Evolutionary conservation across 2,329 filamentous ascomycete genomes (phyloP).

Genomic region (Pseudogymnoascus sp.): DNA sequence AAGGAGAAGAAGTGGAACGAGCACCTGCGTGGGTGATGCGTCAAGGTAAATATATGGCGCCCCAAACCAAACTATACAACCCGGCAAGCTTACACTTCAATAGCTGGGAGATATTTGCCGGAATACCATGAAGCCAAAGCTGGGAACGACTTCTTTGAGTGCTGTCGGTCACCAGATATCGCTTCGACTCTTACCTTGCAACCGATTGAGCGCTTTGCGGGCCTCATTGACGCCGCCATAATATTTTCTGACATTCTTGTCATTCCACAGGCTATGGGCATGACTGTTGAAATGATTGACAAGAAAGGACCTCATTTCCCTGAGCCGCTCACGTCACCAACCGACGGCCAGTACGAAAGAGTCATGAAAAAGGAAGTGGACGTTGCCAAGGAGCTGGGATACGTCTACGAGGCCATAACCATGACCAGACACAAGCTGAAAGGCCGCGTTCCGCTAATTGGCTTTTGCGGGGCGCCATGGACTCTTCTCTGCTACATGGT

Average conservation of each 20-base stretch:
- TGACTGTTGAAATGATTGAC: constrained; percentile 97
- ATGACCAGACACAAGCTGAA: constrained; percentile 81
- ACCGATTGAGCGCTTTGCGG: constrained; percentile 84
- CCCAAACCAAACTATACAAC: neutral
- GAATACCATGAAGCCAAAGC: constrained; percentile 97
- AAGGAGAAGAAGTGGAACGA: constrained; percentile 84
- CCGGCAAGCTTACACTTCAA: constrained; percentile 16
- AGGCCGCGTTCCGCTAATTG: constrained; percentile 85
- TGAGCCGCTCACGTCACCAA: constrained; percentile 68
- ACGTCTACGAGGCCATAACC: constrained; percentile 94
- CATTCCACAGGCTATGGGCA: constrained; percentile 95
- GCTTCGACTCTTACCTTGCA: constrained; percentile 91
- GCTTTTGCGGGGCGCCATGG: constrained; percentile 96
- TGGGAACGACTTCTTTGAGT: constrained; percentile 89
- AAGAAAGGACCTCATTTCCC: constrained; percentile 96
- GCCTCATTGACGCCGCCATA: constrained; percentile 90
- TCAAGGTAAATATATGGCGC: constrained; percentile 60
- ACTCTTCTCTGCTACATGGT: constrained; percentile 99
- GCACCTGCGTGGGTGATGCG: constrained; percentile 99
- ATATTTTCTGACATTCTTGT: constrained; percentile 99
- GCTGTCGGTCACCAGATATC: constrained; percentile 88
- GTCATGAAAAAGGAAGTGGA: constrained; percentile 75
- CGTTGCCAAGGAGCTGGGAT: constrained; percentile 76
- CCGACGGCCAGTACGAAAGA: constrained; percentile 74
- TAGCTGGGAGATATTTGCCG: constrained; percentile 92